phyloP scores from a whole-genome alignment of 1,139 yeast species.

The Pneumocystis jirovecii region DNA sequence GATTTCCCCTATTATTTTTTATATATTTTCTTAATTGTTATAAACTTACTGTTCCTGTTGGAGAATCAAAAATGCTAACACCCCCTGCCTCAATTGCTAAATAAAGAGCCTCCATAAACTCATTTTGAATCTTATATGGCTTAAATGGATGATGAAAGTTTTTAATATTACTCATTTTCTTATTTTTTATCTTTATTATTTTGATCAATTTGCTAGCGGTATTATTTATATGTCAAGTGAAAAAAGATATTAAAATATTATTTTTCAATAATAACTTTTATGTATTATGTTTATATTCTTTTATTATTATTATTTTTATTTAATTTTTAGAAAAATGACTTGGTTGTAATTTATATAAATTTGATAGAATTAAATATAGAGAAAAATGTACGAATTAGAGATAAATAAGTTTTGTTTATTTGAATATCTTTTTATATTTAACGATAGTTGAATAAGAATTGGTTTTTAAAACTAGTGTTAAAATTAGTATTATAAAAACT shows the following conservation, averaged over 20 bases:
- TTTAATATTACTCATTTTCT: background rate
- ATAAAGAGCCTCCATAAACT: conserved; percentile 63
- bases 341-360: no score
- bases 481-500: no score
- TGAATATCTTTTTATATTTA: no score
- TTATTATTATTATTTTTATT: no score
- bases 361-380: no score
- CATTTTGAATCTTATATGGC: conserved; percentile 67
- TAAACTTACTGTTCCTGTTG: conserved; percentile 46
- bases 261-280: background rate
- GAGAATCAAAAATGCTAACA: conserved; percentile 76
- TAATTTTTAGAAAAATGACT: no score
- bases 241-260: background rate
- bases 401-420: no score
- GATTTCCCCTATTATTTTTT: conserved; percentile 5
- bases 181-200: background rate
- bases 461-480: no score
- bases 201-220: background rate
- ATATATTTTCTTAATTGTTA: background rate
- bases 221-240: background rate
- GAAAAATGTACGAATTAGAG: no score
- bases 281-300: no score
- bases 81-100: conserved; percentile 38
- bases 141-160: conserved; percentile 57
- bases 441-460: no score